Base-by-base conservation (phyloP, 805 yeast genomes). In the Metschnikowia proteae region DNA sequence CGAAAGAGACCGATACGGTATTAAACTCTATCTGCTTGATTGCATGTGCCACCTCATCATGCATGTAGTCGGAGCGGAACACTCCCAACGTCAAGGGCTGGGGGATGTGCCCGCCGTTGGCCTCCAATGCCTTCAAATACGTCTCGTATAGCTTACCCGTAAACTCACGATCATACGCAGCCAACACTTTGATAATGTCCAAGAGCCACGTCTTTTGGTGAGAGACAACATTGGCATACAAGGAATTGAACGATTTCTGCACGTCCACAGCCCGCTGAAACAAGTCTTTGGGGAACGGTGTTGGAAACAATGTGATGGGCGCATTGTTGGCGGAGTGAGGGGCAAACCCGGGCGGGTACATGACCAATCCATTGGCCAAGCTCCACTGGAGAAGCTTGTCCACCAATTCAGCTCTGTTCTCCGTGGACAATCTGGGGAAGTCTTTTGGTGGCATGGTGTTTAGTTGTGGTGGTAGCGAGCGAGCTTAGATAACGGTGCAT, bases 1-100 rank as follows among this genome's bases (percentile, higher is more conserved):
- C 97, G 71, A 94, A 94, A 1, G 97, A 91, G 3, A 92, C 96
- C 59, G 96, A 86, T 3, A 94, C 88, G 1, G 99, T 91, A 67
- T 94, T 94, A 71, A 92, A 92, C 65, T 94, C 99, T 45, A 94
- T 94, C 66, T 94, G 99, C 62, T 92, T 91, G 60, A 92, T 85
- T 10, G 67, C 66, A 44, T 69, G 68, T 5, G 64, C 61, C 23
- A 67, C 64, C 36, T 76, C 74, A n/a, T 77, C 63, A 49, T 65
- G 61, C 82, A 94, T 82, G 60, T 92, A 94, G 62, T 94, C 99
- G 0, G 95, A 85, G 64, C 99, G 79, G 65, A 90, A 91, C 7
- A 94, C 66, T 0, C 97, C 98, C 39, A 91, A 73, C 0, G 90
- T 79, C 33, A 88, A 72, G 1, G 82, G 80, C 62, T 87, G 96